Conservation (phyloP, 169 alveolate species). For the Plasmodium billcollinsi region DNA sequence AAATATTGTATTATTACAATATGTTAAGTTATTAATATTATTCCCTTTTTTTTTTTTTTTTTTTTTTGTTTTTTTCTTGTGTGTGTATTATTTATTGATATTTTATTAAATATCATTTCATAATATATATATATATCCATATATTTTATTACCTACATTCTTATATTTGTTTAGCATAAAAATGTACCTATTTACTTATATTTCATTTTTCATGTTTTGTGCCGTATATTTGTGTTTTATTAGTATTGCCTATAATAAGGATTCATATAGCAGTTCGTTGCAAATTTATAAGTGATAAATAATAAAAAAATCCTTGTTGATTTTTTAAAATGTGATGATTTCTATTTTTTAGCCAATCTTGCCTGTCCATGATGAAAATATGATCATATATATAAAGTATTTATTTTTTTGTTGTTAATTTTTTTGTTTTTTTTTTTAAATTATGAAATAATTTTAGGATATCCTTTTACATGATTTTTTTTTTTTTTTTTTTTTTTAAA, state of each 20-base stretch:
- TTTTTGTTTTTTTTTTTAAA: no score
- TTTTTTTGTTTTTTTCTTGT: neutral
- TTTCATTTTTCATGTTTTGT: neutral
- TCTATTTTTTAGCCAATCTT: conserved; percentile 49
- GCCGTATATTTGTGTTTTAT: neutral
- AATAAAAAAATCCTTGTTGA: no score
- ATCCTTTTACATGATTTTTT: no score
- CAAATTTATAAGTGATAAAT: conserved; percentile 76
- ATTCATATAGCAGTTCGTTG: conserved; percentile 55
- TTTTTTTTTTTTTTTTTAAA: no score
- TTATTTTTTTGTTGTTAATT: no score
- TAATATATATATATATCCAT: neutral
- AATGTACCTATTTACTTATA: neutral
- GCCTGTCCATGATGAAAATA: conserved; percentile 23
- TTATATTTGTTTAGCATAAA: neutral
- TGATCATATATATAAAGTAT: no score
- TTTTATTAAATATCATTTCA: neutral
- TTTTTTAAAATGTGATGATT: conserved; percentile 21
- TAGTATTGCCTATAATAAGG: conserved; percentile 57
- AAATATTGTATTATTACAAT: no score
- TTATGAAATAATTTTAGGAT: no score
- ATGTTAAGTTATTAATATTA: no score
- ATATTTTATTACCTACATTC: neutral
- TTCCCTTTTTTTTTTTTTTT: no score
- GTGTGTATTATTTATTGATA: neutral